Base-by-base conservation (phyloP, 768 basidiomycete species). In the Lepiota brunneoincarnata region DNA sequence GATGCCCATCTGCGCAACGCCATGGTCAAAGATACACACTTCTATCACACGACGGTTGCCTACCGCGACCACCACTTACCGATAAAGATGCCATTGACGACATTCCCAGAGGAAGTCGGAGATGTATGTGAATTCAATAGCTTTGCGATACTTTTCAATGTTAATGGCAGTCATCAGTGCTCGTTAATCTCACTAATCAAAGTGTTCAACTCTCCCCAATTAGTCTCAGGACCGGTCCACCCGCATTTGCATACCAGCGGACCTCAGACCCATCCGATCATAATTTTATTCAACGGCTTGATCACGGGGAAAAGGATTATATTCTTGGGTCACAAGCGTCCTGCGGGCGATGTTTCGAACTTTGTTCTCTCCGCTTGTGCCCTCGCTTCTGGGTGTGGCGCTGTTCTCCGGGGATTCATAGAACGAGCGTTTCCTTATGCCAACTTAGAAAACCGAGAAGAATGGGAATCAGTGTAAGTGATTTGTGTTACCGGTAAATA, bases 401-500 rank as follows among this genome's bases (percentile, higher is more conserved):
- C 80, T 18, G 73, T 91, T 20, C 69, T 98, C 53, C 75, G 88
- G 46, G 96, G 94, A 2, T 91, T 97, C 64, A 89, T 91, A 42
- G 90, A 92, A 62, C 83, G 93, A 14, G 88, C 93, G 2, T 98
- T 98, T 67, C 96, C 97, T 0, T 99, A 99, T 64, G 92, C 94
- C 3, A 96, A 92, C 65, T 74, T 99, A 60, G 86, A 77, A 59
- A 90, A 91, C 52, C 76, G 89, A 54, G 94, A 96, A 59, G 91
- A 95, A 63, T 89, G 95, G 81, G 89, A 95, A 69, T 79, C 84
- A 6, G 86, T 87, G 92, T 93, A 73, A 72, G 88, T 78, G 40
- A 40, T 55, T 45, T 44, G n/a, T 41, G 53, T 44, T 58, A 20
- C 2, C 41, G 14, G 35, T 24, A 41, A 36, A 44, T 26, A 31